These are phyloP conservation scores for Pontederia paniculata DNA, from an alignment of 176 grass and related monocot genomes.

Conservation along the genomic window DNA sequence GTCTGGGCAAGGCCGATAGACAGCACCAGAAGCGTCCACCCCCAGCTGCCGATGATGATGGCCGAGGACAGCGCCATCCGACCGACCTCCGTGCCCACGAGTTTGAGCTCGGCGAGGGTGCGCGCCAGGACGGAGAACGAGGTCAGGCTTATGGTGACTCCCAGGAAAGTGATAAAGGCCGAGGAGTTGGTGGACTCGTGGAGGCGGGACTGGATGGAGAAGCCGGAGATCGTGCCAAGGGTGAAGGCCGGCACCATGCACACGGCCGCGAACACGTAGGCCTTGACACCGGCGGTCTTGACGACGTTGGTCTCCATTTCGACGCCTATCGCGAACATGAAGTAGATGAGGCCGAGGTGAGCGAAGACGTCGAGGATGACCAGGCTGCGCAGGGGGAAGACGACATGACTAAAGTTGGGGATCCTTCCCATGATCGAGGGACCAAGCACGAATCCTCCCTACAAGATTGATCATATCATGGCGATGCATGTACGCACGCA, in stretches of 20 bases:
- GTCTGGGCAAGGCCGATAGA: conserved; percentile 33
- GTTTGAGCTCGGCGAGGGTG: conserved; percentile 60
- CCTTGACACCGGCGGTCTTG: conserved; percentile 15
- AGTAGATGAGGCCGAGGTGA: conserved; percentile 62
- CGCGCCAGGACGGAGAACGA: conserved; percentile 60
- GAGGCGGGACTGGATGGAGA: background rate
- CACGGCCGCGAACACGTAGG: conserved; percentile 42
- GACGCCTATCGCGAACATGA: conserved; percentile 51
- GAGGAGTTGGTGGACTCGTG: conserved; percentile 5
- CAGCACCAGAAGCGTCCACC: conserved; percentile 31
- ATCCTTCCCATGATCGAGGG: conserved; percentile 49
- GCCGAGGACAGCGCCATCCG: conserved; percentile 48
- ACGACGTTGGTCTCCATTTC: conserved; percentile 43
- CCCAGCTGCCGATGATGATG: conserved; percentile 45
- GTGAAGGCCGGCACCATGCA: conserved; percentile 41
- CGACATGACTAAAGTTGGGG: conserved; percentile 15
- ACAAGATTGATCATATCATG: conserved; percentile 3
- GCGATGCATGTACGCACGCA: background rate
- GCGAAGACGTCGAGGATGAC: conserved; percentile 55
- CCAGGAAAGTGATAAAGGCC: conserved; percentile 50
- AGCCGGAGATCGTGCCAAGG: conserved; percentile 24
- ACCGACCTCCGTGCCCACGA: conserved; percentile 51
- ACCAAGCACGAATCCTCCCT: conserved; percentile 45
- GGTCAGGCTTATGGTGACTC: conserved; percentile 42
- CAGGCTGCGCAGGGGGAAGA: conserved; percentile 49